A percentile compares a stretch with the other conserved stretches of the same genome.
phyloP scores from a whole-genome alignment of 2,329 filamentous ascomycete species.

The Cordyceps cateniannulata region DNA sequence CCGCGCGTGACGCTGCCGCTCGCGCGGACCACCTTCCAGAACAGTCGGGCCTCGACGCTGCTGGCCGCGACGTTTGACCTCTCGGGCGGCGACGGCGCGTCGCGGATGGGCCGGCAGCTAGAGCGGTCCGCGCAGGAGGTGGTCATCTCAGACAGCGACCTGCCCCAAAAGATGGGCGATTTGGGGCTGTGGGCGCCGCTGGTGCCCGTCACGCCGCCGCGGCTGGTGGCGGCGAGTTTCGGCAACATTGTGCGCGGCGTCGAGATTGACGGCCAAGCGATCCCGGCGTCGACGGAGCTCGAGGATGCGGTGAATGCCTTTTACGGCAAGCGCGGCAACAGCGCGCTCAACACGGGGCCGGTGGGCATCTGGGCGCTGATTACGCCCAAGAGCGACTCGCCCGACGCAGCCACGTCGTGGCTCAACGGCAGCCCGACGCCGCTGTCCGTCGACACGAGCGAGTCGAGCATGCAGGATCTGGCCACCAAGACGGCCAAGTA shows the following conservation, averaged over 20 bases:
- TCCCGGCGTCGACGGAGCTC: slow-evolving; percentile 65
- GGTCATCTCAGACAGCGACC: slow-evolving; percentile 18
- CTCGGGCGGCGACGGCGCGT: slow-evolving; percentile 12
- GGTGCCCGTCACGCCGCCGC: slow-evolving; percentile 55
- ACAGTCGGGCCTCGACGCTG: slow-evolving; percentile 55
- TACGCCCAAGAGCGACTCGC: slow-evolving; percentile 35
- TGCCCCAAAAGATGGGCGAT: slow-evolving; percentile 18
- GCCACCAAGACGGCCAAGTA: slow-evolving; percentile 20
- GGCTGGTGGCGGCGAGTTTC: slow-evolving; percentile 57
- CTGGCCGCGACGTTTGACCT: slow-evolving; percentile 30
- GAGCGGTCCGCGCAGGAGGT: slow-evolving; percentile 37
- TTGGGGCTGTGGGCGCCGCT: slow-evolving; percentile 40
- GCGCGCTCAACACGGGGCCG: slow-evolving; percentile 27
- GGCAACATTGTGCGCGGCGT: slow-evolving; percentile 73
- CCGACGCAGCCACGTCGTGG: slow-evolving; percentile 10
- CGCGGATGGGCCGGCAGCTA: slow-evolving; percentile 20
- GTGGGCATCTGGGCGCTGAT: slow-evolving; percentile 70
- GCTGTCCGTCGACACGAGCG: background rate
- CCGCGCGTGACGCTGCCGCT: slow-evolving; percentile 53
- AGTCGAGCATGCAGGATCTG: slow-evolving; percentile 17
- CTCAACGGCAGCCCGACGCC: slow-evolving; percentile 11
- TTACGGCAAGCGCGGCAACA: slow-evolving; percentile 34
- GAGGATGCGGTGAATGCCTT: slow-evolving; percentile 57
- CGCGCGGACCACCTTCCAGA: slow-evolving; percentile 73
- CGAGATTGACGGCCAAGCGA: slow-evolving; percentile 37